Evolutionary conservation across 202 grass and related monocot genomes (phyloP).

Genomic region (Zoysia matrella): DNA sequence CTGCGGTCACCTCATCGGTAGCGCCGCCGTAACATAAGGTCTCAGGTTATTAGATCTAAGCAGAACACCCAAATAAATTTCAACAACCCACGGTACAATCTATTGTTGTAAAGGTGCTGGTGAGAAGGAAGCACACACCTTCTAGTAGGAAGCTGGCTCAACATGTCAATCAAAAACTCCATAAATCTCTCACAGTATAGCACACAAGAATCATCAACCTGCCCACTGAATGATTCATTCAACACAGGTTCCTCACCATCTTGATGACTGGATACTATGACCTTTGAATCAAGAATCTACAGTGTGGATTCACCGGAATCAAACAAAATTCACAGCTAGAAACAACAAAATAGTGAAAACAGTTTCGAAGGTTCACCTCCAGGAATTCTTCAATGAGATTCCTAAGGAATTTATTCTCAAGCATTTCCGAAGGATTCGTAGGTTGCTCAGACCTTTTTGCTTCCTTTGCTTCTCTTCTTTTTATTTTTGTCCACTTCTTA

Average conservation of each 20-base stretch:
- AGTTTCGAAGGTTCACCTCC: constrained; percentile 60
- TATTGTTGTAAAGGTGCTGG: constrained; percentile 14
- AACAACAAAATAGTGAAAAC: constrained; percentile 27
- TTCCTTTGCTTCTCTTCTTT: constrained; percentile 88
- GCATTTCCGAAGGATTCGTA: constrained; percentile 60
- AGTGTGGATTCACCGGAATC: constrained; percentile 10
- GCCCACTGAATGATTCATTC: constrained; percentile 55
- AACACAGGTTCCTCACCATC: constrained; percentile 54
- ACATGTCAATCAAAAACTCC: constrained; percentile 98
- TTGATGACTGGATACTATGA: constrained; percentile 61
- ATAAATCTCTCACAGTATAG: constrained; percentile 98
- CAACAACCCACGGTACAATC: constrained; percentile 26
- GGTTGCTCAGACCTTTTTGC: constrained; percentile 64
- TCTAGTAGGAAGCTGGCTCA: constrained; percentile 98
- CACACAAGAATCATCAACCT: constrained; percentile 83
- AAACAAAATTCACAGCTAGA: constrained; percentile 30
- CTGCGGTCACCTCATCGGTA: no score
- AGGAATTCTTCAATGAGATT: constrained; percentile 95
- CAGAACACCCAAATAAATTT: not conserved
- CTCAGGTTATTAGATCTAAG: constrained; percentile 26
- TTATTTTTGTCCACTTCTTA: constrained; percentile 97
- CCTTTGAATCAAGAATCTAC: constrained; percentile 91
- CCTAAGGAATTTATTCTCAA: constrained; percentile 81
- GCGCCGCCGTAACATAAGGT: constrained; percentile 1
- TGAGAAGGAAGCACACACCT: constrained; percentile 55